Evolutionary conservation across 2,329 filamentous ascomycete species (phyloP).

Genomic region (Neocatenulostroma microsporum): DNA sequence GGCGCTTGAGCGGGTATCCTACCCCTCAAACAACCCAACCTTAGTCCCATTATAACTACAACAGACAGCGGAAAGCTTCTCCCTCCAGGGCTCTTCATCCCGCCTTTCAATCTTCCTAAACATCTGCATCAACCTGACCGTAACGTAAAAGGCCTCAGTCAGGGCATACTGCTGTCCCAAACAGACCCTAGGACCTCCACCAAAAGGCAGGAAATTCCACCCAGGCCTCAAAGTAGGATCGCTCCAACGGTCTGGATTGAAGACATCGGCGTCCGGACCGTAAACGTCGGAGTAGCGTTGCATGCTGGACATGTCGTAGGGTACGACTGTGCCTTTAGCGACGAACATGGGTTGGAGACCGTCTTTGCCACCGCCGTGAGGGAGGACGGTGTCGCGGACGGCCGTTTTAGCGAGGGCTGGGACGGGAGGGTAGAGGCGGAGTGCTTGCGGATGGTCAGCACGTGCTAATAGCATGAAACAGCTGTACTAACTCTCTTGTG

Average conservation of each 20-base stretch:
- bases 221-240: constrained; percentile 5
- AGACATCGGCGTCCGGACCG: constrained; percentile 42
- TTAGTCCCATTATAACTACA: constrained; percentile 6
- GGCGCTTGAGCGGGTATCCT: too few species aligned
- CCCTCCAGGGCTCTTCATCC: constrained; percentile 7
- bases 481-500: constrained; percentile 47
- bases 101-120: constrained; percentile 7
- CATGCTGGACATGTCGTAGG: constrained; percentile 22
- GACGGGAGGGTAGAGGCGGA: constrained; percentile 66
- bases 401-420: constrained; percentile 68
- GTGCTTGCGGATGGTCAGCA: constrained; percentile 16
- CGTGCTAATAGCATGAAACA: neutral
- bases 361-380: constrained; percentile 48
- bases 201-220: constrained; percentile 29
- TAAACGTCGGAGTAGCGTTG: constrained; percentile 22
- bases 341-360: constrained; percentile 47
- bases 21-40: constrained; percentile 18
- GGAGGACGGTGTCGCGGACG: constrained; percentile 65
- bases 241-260: constrained; percentile 42
- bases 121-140: constrained; percentile 10
- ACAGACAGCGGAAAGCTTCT: constrained; percentile 10
- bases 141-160: constrained; percentile 10
- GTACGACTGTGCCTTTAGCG: constrained; percentile 21
- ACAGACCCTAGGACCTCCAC: constrained; percentile 38
- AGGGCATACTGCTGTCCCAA: constrained; percentile 20